Evolutionary conservation across 2,329 filamentous ascomycete genomes (phyloP).

Genomic region (Diplodia intermedia): DNA sequence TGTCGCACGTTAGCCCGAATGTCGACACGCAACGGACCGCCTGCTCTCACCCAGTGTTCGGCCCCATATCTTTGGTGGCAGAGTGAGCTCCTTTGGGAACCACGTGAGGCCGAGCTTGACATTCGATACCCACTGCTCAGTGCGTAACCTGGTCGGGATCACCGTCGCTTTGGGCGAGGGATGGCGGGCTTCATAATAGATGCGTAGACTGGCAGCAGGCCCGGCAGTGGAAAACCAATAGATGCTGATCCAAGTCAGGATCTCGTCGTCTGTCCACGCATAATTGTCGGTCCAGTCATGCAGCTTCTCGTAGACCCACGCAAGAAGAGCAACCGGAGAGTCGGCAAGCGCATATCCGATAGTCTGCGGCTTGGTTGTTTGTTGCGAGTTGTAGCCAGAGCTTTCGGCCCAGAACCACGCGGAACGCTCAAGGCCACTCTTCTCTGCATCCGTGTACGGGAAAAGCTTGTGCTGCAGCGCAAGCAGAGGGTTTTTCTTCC

Average conservation of each 20-base stretch:
- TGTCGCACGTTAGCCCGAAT: constrained; percentile 27
- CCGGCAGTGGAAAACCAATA: constrained; percentile 76
- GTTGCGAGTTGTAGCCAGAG: constrained; percentile 64
- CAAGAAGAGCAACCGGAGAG: constrained; percentile 71
- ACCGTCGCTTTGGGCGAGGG: constrained; percentile 35
- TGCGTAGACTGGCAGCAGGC: constrained; percentile 69
- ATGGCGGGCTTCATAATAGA: constrained; percentile 74
- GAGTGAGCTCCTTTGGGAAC: constrained; percentile 65
- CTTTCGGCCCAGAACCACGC: constrained; percentile 66
- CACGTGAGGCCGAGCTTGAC: constrained; percentile 62
- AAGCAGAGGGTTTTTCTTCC: constrained; percentile 61
- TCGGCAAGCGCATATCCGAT: constrained; percentile 73
- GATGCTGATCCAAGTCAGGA: constrained; percentile 75
- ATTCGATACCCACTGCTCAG: constrained; percentile 52
- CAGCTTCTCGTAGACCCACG: constrained; percentile 84
- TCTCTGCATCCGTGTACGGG: constrained; percentile 62
- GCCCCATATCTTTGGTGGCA: constrained; percentile 63
- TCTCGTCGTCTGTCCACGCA: constrained; percentile 76
- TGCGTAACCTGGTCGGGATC: constrained; percentile 44
- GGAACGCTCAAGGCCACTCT: constrained; percentile 59
- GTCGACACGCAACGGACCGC: neutral
- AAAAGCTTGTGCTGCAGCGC: constrained; percentile 63
- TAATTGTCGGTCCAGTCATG: constrained; percentile 78
- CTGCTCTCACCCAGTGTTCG: constrained; percentile 59
- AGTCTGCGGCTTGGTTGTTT: constrained; percentile 75